Evolutionary conservation across 805 yeast genomes (phyloP).

Genomic region (Kazachstania bromeliacearum): DNA sequence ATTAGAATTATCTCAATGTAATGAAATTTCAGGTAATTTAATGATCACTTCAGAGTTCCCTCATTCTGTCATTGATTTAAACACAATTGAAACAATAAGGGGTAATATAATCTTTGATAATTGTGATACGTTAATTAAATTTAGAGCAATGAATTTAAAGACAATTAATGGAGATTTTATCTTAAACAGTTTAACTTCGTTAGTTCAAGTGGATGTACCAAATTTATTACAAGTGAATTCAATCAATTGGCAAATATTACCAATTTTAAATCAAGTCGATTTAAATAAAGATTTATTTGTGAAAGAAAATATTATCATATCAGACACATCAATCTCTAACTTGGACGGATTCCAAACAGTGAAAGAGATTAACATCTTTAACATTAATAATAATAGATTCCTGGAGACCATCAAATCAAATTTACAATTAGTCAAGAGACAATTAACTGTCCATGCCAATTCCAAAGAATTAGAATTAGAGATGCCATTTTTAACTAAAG

Average conservation of each 20-base stretch:
- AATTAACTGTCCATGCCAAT: conserved; percentile 58
- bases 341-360: conserved; percentile 51
- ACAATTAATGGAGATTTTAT: conserved; percentile 42
- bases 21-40: conserved; percentile 40
- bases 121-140: conserved; percentile 45
- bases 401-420: conserved; percentile 51
- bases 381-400: conserved; percentile 65
- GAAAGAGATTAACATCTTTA: conserved; percentile 43
- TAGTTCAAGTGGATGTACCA: conserved; percentile 51
- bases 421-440: conserved; percentile 43
- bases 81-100: conserved; percentile 30
- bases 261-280: conserved; percentile 51
- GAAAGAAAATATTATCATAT: conserved; percentile 45
- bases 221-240: conserved; percentile 39
- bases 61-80: conserved; percentile 45
- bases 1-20: conserved; percentile 39
- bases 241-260: conserved; percentile 63
- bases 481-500: conserved; percentile 44
- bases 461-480: conserved; percentile 45
- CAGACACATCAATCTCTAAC: conserved; percentile 67
- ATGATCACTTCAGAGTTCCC: conserved; percentile 38
- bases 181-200: conserved; percentile 52
- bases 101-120: conserved; percentile 50
- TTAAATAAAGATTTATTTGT: conserved; percentile 43
- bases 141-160: conserved; percentile 45